Evolutionary conservation across 768 basidiomycete species (phyloP).

Genomic region (Hericium alpestre): DNA sequence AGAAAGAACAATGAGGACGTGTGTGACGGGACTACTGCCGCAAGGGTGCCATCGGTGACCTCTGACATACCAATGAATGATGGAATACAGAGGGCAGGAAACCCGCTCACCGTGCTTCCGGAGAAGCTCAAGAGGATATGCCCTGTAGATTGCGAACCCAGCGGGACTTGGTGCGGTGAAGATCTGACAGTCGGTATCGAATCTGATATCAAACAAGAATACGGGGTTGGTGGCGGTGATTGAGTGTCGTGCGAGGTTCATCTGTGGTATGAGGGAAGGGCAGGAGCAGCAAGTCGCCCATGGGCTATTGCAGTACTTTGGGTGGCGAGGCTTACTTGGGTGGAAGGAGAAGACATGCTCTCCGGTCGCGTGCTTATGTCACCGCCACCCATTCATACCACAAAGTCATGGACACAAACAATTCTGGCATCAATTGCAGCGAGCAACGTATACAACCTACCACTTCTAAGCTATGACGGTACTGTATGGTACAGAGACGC

Average conservation of each 20-base stretch:
- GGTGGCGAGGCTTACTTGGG: too few relatives aligned
- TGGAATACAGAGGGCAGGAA: constrained; percentile 6
- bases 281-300: neutral
- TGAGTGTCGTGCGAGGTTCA: constrained; percentile 82
- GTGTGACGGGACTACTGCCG: constrained; percentile 70
- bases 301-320: neutral
- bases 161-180: constrained; percentile 72
- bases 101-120: constrained; percentile 60
- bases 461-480: too few relatives aligned
- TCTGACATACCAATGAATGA: constrained; percentile 33
- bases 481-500: too few relatives aligned
- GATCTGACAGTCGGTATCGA: constrained; percentile 71
- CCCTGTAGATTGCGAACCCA: constrained; percentile 75
- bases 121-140: constrained; percentile 66
- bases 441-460: neutral
- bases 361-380: neutral
- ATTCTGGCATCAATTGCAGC: neutral
- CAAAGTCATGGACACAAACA: neutral
- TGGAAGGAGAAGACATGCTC: neutral
- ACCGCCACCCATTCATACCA: neutral
- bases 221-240: constrained; percentile 70
- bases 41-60: constrained; percentile 66
- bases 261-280: constrained; percentile 26
- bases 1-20: constrained; percentile 77
- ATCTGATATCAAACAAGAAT: constrained; percentile 65